Percentiles rank a stretch among this genome's conserved stretches.
phyloP scores from a whole-genome alignment of 2,329 filamentous ascomycete species.

The Cladosporium sp. region DNA sequence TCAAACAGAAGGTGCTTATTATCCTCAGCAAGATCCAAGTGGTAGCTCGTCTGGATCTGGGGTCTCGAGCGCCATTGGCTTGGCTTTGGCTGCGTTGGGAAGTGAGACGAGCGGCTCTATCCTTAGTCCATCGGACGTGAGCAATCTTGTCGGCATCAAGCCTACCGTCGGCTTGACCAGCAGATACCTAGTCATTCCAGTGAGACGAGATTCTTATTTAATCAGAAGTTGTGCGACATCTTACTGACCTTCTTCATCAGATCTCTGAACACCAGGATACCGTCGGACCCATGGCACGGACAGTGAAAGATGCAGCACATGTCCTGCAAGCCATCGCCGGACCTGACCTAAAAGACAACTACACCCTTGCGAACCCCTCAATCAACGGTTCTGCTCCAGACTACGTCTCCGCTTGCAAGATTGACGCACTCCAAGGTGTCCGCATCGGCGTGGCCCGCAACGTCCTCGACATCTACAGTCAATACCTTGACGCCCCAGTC shows the following conservation, averaged over 20 bases:
- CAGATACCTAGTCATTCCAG: constrained; percentile 58
- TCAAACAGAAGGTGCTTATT: constrained; percentile 59
- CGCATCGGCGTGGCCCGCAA: constrained; percentile 64
- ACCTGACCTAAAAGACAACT: constrained; percentile 51
- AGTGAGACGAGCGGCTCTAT: constrained; percentile 64
- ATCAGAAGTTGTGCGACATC: constrained; percentile 57
- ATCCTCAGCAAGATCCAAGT: constrained; percentile 56
- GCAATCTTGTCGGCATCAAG: constrained; percentile 64
- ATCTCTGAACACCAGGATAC: constrained; percentile 57
- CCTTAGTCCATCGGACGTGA: constrained; percentile 51
- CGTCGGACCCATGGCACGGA: constrained; percentile 55
- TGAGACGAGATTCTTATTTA: background rate
- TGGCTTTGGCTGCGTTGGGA: constrained; percentile 57
- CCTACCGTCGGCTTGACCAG: constrained; percentile 64
- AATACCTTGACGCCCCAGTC: constrained; percentile 36
- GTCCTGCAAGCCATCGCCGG: constrained; percentile 57
- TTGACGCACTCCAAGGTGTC: constrained; percentile 48
- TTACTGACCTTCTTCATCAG: background rate
- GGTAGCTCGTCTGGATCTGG: constrained; percentile 61
- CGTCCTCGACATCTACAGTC: constrained; percentile 41
- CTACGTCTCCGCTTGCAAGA: constrained; percentile 43
- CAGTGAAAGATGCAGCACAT: constrained; percentile 56
- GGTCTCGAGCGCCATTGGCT: constrained; percentile 55
- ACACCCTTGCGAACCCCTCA: constrained; percentile 54
- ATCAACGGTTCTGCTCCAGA: constrained; percentile 56